phyloP scores from a whole-genome alignment of 225 moss, liverwort and hornwort genomes.

The Neckera pumila region DNA sequence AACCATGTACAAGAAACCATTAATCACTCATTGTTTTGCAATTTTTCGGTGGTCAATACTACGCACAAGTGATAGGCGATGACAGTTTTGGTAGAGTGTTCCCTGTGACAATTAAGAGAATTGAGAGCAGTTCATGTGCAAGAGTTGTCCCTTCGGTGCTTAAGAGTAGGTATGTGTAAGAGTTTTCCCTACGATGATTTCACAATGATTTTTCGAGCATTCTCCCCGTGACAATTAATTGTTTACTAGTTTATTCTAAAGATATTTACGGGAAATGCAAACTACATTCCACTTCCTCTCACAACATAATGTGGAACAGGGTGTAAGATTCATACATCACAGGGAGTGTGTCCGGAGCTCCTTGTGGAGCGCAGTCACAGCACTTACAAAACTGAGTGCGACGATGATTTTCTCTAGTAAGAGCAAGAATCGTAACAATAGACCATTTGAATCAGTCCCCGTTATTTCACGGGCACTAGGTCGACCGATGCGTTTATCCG shows the following conservation, averaged over 20 bases:
- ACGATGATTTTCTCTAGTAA: background rate
- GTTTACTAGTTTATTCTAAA: background rate
- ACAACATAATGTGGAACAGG: background rate
- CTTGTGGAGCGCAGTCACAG: background rate
- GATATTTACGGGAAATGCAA: background rate
- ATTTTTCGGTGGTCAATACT: background rate
- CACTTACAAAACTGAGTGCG: background rate
- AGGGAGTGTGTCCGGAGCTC: background rate
- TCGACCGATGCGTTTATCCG: background rate
- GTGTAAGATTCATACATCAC: background rate
- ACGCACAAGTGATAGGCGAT: background rate
- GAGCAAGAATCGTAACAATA: background rate
- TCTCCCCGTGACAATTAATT: background rate
- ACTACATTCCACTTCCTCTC: background rate
- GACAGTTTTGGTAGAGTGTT: background rate
- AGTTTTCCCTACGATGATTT: background rate
- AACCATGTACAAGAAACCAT: background rate
- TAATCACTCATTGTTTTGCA: background rate
- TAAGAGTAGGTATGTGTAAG: background rate
- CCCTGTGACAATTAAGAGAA: background rate
- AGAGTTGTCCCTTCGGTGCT: background rate
- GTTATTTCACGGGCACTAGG: background rate
- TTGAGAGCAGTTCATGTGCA: background rate
- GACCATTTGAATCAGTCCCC: background rate
- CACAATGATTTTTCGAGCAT: background rate